Base-by-base conservation (phyloP, 2,329 filamentous ascomycete genomes). In the Sordariomycetes sp. region DNA sequence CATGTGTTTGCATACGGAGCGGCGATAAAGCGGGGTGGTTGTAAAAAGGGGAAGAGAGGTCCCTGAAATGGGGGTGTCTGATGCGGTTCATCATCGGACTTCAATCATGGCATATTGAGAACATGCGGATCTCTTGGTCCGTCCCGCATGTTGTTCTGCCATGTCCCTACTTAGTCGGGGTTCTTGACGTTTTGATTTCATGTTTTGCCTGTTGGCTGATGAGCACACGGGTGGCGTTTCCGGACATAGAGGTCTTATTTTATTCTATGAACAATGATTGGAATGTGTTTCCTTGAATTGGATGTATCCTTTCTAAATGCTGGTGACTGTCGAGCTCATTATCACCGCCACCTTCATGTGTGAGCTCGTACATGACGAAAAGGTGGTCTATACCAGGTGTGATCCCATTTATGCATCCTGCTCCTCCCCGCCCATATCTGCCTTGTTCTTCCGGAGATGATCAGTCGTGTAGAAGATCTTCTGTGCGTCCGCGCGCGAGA, bases 401-500 rank as follows among this genome's bases (percentile, higher is more conserved):
- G 55, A 8, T 50, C 20, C 39, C n/a, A 15, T n/a, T 42, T 45
- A 45, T 17, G 13, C 13, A n/a, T 45, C 54, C 15, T 62, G 59
- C 28, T 61, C 61, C 7, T 51, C 60, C n/a, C 59, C 55, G 28
- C 58, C 60, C 59, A 64, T 53, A 17, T 56, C 45, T 42, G 59
- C 64, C 5, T 67, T 66, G 34, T 72, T 67, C 63, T 80, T 80
- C 53, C 77, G 73, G 61, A 80, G 63, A 45, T 69, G 72, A 62
- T 77, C 76, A 1, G 70, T 70, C 17, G 68, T 73, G 58, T 78
- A 78, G 35, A 80, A 60, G 8, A 79, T 64, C 55, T 67, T 66
- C 5, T 69, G 68, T 20, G 76, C 65, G 53, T 77, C 72, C 0
- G 68, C 65, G 1, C 65, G 61, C 1, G 68, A 62, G 1, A 74